These are phyloP conservation scores for Venturia carpophila DNA, from an alignment of 2,329 filamentous ascomycete species.

Conservation along the genomic window DNA sequence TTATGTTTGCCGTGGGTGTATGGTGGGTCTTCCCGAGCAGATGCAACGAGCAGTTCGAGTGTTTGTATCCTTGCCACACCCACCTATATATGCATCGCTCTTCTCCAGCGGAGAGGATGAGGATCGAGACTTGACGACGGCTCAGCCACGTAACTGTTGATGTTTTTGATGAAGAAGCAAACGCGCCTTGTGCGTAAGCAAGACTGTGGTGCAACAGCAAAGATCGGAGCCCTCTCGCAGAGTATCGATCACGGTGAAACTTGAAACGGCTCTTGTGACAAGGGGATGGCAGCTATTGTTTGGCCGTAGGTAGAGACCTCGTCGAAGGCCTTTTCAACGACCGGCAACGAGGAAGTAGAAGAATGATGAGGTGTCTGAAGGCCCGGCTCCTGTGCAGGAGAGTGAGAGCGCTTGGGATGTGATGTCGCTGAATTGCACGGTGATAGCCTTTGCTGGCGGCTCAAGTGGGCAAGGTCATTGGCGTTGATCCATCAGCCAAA, in stretches of 20 bases:
- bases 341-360: background rate
- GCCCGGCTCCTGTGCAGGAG: background rate
- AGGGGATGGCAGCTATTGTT: background rate
- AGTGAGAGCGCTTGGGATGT: background rate
- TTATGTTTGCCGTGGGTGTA: background rate
- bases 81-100: background rate
- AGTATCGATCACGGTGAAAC: background rate
- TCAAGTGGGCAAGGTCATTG: background rate
- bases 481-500: conserved; percentile 1
- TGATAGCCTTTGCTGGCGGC: background rate
- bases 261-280: conserved; percentile 8
- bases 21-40: conserved; percentile 7
- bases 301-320: background rate
- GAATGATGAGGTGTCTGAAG: background rate
- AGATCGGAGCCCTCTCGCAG: background rate
- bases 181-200: conserved; percentile 1
- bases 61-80: background rate
- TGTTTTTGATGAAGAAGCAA: background rate
- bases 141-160: background rate
- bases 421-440: background rate
- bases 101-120: background rate
- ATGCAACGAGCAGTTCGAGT: background rate
- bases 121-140: background rate
- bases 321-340: background rate
- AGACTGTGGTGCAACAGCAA: background rate